A percentile compares a stretch with the other conserved stretches of the same genome.
These are phyloP conservation scores for Trametes cubensis DNA, from an alignment of 768 basidiomycete species.

Conservation along the genomic window DNA sequence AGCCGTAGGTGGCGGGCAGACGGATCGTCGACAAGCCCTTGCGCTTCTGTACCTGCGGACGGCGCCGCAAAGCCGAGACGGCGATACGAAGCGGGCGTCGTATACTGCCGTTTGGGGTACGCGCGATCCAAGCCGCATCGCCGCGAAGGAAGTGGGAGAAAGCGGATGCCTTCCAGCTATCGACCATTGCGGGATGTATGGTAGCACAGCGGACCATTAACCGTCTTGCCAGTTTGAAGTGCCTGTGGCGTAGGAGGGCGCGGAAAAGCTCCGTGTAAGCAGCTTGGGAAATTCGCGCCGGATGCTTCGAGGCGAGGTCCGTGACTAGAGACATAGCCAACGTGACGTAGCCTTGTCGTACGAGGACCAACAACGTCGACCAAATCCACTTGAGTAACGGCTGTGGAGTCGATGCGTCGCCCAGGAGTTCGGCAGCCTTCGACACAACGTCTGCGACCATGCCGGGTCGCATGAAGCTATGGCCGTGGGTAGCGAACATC, in stretches of 20 bases:
- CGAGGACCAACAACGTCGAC: slow-evolving; percentile 5
- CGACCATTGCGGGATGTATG: slow-evolving; percentile 25
- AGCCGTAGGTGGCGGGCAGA: neutral
- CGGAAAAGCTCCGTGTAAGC: slow-evolving; percentile 42
- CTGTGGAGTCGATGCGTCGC: neutral
- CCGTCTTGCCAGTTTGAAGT: slow-evolving; percentile 40
- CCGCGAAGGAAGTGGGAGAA: slow-evolving; percentile 12
- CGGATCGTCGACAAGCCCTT: neutral
- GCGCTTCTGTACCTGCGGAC: neutral
- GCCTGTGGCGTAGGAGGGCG: slow-evolving; percentile 44
- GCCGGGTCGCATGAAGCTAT: slow-evolving; percentile 7
- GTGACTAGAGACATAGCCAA: slow-evolving; percentile 45
- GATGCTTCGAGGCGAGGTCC: slow-evolving; percentile 38
- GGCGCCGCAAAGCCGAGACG: neutral
- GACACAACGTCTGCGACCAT: neutral
- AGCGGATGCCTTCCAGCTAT: slow-evolving; percentile 39
- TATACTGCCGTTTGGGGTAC: neutral
- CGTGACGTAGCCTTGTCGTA: slow-evolving; percentile 32
- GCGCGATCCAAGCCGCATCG: slow-evolving; percentile 1
- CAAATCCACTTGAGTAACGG: neutral
- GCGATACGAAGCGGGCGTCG: neutral
- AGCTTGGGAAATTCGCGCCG: slow-evolving; percentile 44
- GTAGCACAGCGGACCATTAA: slow-evolving; percentile 32
- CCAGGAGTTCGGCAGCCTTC: neutral
- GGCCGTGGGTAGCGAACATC: slow-evolving; percentile 10